Conservation (phyloP, 345 rosid species). For the Chamaenerion angustifolium region DNA sequence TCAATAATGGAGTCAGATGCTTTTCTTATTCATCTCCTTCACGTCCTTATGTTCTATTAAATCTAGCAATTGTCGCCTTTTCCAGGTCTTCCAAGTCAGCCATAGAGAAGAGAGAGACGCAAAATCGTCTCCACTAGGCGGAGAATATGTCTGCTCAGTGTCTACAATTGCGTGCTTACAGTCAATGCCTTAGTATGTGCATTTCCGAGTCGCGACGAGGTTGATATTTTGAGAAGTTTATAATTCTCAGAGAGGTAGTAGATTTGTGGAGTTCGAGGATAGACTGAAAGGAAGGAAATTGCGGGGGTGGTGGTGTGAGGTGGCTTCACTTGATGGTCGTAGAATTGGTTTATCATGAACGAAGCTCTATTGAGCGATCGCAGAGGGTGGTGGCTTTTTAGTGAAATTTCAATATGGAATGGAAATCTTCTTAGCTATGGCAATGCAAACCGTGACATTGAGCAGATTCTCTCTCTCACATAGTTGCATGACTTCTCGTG, state of each 20-base stretch:
- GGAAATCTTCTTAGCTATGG: conserved; percentile 95
- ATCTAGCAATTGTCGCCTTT: no score
- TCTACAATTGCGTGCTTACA: no score
- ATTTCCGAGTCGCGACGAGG: neutral
- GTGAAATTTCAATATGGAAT: conserved; percentile 86
- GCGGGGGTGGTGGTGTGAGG: conserved; percentile 7
- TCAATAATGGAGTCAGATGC: no score
- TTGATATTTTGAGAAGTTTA: neutral
- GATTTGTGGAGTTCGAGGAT: neutral
- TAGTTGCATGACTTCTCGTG: no score
- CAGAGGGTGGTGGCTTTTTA: conserved; percentile 56
- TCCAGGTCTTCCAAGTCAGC: no score
- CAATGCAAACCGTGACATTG: conserved; percentile 71
- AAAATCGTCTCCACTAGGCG: no score
- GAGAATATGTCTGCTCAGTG: no score
- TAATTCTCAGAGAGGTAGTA: neutral
- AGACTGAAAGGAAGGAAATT: neutral
- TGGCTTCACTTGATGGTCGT: conserved; percentile 17
- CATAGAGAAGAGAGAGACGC: no score
- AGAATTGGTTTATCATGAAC: conserved; percentile 56
- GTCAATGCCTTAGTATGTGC: neutral
- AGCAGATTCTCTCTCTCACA: conserved; percentile 65
- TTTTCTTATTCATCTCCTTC: no score
- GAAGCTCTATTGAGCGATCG: conserved; percentile 71
- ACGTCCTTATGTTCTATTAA: no score